phyloP scores from a whole-genome alignment of 2,329 filamentous ascomycete genomes.

The Aspergillus puulaauensis region DNA sequence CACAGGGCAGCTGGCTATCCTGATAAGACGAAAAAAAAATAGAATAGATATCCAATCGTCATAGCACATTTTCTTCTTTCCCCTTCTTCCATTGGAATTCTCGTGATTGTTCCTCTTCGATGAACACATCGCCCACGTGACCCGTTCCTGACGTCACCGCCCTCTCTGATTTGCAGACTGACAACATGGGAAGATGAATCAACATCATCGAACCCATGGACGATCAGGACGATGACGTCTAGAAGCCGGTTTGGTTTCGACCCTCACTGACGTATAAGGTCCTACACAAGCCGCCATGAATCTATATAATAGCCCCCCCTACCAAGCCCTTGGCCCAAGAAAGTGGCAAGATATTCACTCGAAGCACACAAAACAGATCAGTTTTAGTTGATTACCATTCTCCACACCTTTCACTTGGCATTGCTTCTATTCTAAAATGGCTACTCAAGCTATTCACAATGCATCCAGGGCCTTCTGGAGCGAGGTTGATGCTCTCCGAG shows the following conservation, averaged over 20 bases:
- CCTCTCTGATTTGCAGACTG: background rate
- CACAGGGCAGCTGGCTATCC: constrained; percentile 15
- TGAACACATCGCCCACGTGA: background rate
- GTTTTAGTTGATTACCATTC: background rate
- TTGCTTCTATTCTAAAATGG: constrained; percentile 45
- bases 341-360: background rate
- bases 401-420: background rate
- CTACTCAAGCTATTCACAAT: constrained; percentile 55
- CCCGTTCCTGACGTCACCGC: constrained; percentile 1
- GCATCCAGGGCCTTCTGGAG: constrained; percentile 54
- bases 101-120: background rate
- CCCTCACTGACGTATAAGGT: constrained; percentile 2
- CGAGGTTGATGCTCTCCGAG: constrained; percentile 26
- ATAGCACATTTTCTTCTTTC: background rate
- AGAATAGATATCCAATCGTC: constrained; percentile 11
- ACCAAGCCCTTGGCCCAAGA: constrained; percentile 2
- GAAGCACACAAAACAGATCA: background rate
- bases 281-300: background rate
- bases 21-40: constrained; percentile 11
- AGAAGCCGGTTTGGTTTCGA: background rate
- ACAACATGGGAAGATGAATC: background rate
- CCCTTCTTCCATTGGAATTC: background rate
- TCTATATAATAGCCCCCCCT: constrained; percentile 5
- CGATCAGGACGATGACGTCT: constrained; percentile 1
- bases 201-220: background rate